These are phyloP conservation scores for Schizophyllum amplum DNA, from an alignment of 1,284 basidiomycete species.

Conservation along the genomic window DNA sequence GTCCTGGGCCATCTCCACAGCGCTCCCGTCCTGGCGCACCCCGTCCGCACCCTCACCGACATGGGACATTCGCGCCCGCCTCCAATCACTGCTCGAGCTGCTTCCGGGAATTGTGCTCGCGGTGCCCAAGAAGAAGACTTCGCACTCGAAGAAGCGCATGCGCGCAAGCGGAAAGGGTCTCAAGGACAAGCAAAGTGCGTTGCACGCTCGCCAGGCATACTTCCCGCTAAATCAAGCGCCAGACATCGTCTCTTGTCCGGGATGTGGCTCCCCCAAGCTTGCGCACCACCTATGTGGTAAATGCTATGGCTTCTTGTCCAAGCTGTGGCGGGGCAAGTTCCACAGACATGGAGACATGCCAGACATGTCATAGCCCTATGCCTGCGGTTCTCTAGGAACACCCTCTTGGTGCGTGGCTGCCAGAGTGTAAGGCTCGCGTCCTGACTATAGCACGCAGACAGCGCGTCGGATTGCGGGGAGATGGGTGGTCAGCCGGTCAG, in stretches of 20 bases:
- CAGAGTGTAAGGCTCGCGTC: too few relatives aligned
- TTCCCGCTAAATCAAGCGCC: conserved; percentile 1
- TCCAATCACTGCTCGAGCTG: conserved; percentile 65
- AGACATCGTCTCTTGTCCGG: conserved; percentile 92
- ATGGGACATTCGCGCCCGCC: conserved; percentile 41
- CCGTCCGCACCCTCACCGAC: conserved; percentile 26
- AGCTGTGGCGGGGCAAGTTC: conserved; percentile 45
- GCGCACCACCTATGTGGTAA: conserved; percentile 83
- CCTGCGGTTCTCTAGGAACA: too few relatives aligned
- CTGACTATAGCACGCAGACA: too few relatives aligned
- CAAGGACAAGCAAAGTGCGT: conserved; percentile 88
- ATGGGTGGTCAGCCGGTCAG: too few relatives aligned
- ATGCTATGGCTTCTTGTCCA: conserved; percentile 76
- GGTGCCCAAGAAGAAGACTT: conserved; percentile 92
- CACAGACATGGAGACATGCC: conserved; percentile 19
- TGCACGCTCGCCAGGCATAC: conserved; percentile 6
- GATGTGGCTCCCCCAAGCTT: conserved; percentile 84
- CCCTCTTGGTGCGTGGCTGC: too few relatives aligned
- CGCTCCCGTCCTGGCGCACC: conserved; percentile 20
- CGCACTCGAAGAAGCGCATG: conserved; percentile 95
- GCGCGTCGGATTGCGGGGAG: too few relatives aligned
- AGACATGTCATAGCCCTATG: conserved; percentile 23
- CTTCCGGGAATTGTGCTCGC: conserved; percentile 86
- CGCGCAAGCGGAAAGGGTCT: conserved; percentile 90
- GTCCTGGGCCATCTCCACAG: conserved; percentile 11